phyloP scores from a whole-genome alignment of 2,329 filamentous ascomycete genomes.

The Monosporascus sp. region DNA sequence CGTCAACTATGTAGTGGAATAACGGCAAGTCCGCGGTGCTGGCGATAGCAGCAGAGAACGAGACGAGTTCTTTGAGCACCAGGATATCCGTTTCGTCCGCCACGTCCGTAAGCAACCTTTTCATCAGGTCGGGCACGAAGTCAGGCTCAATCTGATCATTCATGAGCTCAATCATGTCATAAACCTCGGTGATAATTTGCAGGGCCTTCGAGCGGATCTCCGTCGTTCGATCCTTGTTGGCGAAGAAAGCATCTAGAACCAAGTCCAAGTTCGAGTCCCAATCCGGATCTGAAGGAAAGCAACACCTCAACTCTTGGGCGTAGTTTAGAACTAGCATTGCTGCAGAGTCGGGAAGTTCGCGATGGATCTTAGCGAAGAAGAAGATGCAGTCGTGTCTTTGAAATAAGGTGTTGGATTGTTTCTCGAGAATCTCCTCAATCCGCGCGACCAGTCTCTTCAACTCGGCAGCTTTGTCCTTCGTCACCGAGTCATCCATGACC shows the following conservation, averaged over 20 bases:
- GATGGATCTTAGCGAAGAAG: constrained; percentile 59
- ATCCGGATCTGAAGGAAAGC: constrained; percentile 63
- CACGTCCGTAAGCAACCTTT: constrained; percentile 56
- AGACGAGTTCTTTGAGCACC: constrained; percentile 59
- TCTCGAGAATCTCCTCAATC: constrained; percentile 43
- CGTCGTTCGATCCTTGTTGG: constrained; percentile 54
- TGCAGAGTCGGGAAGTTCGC: constrained; percentile 58
- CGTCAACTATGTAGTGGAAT: constrained; percentile 53
- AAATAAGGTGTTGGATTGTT: constrained; percentile 43
- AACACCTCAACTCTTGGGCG: constrained; percentile 63
- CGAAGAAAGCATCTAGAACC: constrained; percentile 59
- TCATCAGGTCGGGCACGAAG: constrained; percentile 52
- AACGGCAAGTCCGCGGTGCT: constrained; percentile 51
- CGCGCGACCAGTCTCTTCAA: constrained; percentile 39
- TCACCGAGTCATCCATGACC: constrained; percentile 14
- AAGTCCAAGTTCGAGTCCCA: constrained; percentile 61
- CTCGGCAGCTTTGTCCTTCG: constrained; percentile 27
- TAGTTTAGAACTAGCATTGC: constrained; percentile 61
- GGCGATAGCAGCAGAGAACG: constrained; percentile 60
- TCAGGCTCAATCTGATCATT: constrained; percentile 54
- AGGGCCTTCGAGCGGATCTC: constrained; percentile 59
- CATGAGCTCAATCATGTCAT: constrained; percentile 53
- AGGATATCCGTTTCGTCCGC: constrained; percentile 57
- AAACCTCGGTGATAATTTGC: constrained; percentile 53
- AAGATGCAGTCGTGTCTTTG: constrained; percentile 62